Conservation (phyloP, 2,329 filamentous ascomycete species). For the Aspergillus pseudoglaucus region DNA sequence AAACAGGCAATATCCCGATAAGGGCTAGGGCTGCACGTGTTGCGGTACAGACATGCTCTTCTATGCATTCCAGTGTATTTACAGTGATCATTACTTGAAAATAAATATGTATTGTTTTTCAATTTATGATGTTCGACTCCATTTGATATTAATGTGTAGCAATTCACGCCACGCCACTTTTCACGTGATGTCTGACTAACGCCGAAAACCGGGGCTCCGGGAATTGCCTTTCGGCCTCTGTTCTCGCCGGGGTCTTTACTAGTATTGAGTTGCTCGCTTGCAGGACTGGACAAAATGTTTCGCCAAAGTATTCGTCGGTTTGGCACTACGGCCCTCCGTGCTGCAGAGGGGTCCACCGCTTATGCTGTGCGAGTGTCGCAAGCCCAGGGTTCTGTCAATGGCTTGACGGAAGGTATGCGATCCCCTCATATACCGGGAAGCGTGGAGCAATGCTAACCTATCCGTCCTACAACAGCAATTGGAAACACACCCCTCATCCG, state of each 20-base stretch:
- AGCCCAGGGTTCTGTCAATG: conserved; percentile 70
- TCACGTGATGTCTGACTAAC: background rate
- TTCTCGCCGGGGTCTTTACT: background rate
- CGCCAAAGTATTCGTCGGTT: conserved; percentile 63
- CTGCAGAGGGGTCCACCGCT: conserved; percentile 45
- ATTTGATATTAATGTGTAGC: no score
- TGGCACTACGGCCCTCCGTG: conserved; percentile 55
- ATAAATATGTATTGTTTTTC: no score
- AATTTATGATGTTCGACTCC: no score
- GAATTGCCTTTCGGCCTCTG: background rate
- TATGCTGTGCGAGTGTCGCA: conserved; percentile 68
- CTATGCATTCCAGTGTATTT: no score
- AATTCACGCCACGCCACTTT: no score
- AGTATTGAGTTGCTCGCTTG: conserved; percentile 2
- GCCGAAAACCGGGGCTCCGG: background rate
- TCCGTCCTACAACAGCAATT: conserved; percentile 58
- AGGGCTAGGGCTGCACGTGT: conserved; percentile 25
- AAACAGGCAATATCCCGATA: conserved; percentile 31
- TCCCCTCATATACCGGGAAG: conserved; percentile 1
- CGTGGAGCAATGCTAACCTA: background rate
- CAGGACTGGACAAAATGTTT: conserved; percentile 52
- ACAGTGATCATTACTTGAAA: no score
- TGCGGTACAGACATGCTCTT: no score
- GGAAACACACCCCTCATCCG: conserved; percentile 94
- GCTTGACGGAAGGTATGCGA: conserved; percentile 69